Percentiles rank a stretch among this genome's conserved stretches.
phyloP scores from a whole-genome alignment of 2,329 filamentous ascomycete genomes.

The Aureobasidium sp. region DNA sequence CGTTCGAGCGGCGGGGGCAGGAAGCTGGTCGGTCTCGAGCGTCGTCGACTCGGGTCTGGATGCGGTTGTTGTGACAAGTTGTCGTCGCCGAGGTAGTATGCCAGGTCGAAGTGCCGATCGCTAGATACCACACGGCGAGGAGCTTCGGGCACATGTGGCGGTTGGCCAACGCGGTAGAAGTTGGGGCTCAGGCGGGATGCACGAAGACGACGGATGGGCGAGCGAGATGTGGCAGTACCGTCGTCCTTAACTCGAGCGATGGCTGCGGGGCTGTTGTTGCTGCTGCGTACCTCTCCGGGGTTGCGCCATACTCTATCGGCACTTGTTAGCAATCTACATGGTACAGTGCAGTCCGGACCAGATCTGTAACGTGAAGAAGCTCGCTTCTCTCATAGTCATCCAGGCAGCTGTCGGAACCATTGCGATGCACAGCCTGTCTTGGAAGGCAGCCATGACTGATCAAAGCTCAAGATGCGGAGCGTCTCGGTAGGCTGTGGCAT shows the following conservation, averaged over 20 bases:
- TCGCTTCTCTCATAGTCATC: not conserved
- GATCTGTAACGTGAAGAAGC: not conserved
- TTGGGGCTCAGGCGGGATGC: not conserved
- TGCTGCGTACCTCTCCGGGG: constrained; percentile 37
- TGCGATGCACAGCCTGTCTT: not conserved
- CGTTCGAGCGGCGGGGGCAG: constrained; percentile 7
- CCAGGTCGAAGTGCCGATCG: not conserved
- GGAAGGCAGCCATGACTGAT: not conserved
- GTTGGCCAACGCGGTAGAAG: not conserved
- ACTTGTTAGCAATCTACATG: not conserved
- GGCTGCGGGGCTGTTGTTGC: constrained; percentile 39
- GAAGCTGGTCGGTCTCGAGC: not conserved
- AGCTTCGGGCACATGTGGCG: constrained; percentile 1
- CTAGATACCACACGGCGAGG: not conserved
- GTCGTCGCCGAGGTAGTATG: not conserved
- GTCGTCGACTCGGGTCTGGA: not conserved
- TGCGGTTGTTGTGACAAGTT: not conserved
- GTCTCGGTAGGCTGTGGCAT: not conserved
- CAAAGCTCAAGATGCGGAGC: not conserved
- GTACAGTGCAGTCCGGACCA: not conserved
- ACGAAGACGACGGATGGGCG: constrained; percentile 45
- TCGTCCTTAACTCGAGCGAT: constrained; percentile 43
- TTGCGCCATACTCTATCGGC: constrained; percentile 44
- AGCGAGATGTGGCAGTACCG: constrained; percentile 44
- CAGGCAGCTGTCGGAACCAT: not conserved